Percentiles rank a stretch among this genome's conserved stretches.
Conservation (phyloP, 176 grass and related monocot genomes). For the Phoenix dactylifera region DNA sequence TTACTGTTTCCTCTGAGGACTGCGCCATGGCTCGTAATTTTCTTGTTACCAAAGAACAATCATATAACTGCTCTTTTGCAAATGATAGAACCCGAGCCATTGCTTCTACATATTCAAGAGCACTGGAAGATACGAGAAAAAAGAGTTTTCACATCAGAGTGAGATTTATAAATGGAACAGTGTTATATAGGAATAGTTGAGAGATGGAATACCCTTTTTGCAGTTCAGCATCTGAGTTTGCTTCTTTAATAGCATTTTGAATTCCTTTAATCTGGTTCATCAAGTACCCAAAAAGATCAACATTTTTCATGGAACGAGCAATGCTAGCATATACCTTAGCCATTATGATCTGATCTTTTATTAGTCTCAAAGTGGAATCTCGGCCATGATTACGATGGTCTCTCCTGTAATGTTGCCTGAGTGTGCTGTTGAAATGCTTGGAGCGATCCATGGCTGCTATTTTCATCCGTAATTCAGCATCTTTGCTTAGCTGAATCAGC, state of each 20-base stretch:
- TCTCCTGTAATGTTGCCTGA: constrained; percentile 6
- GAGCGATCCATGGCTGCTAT: constrained; percentile 6
- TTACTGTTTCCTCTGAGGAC: constrained; percentile 4
- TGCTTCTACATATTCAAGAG: not conserved
- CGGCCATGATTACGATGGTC: not conserved
- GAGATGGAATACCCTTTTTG: constrained; percentile 3
- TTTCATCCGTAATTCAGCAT: constrained; percentile 24
- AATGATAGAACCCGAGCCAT: not conserved
- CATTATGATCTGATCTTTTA: constrained; percentile 23
- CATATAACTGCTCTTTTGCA: constrained; percentile 3
- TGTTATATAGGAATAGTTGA: too few species aligned
- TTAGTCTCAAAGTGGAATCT: constrained; percentile 13
- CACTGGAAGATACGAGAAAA: not conserved
- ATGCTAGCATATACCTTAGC: constrained; percentile 25
- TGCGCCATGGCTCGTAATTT: constrained; percentile 1
- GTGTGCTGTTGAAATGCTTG: constrained; percentile 7
- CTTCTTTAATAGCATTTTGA: constrained; percentile 4
- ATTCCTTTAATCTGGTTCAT: constrained; percentile 17
- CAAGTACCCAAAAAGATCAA: constrained; percentile 8
- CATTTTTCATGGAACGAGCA: constrained; percentile 8
- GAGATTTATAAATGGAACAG: too few species aligned
- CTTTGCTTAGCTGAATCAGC: constrained; percentile 13
- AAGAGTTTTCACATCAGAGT: too few species aligned
- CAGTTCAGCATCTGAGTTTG: constrained; percentile 20
- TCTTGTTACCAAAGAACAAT: not conserved